phyloP scores from a whole-genome alignment of 495 filamentous ascomycete genomes.

The Lophiostoma macrostomum region DNA sequence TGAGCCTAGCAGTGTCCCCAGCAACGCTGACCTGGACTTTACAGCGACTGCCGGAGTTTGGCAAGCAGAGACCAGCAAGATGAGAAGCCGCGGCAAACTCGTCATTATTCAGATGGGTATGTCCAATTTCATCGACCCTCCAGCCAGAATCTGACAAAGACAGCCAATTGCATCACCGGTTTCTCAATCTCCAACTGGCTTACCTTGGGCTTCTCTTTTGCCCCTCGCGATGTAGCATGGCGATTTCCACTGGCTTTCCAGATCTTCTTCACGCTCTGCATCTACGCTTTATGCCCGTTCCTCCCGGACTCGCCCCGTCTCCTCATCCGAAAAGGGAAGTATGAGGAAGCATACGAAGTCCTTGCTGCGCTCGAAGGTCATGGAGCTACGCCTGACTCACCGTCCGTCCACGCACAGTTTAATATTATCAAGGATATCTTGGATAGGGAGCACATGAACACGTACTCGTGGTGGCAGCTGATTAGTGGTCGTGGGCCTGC shows the following conservation, averaged over 20 bases:
- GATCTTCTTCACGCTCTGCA: slow-evolving; percentile 30
- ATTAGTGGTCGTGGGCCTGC: slow-evolving; percentile 33
- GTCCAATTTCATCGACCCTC: background rate
- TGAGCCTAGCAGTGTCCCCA: too few species aligned
- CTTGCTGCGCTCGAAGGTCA: slow-evolving; percentile 35
- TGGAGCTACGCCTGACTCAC: slow-evolving; percentile 22
- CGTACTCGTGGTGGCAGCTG: slow-evolving; percentile 37
- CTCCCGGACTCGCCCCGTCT: slow-evolving; percentile 39
- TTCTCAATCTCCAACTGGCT: slow-evolving; percentile 34
- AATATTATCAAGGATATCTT: slow-evolving; percentile 40
- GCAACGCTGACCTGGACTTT: too few species aligned
- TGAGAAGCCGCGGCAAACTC: slow-evolving; percentile 30
- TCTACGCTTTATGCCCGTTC: slow-evolving; percentile 28
- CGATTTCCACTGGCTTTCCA: slow-evolving; percentile 36
- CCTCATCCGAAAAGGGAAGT: slow-evolving; percentile 37
- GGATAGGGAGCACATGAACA: slow-evolving; percentile 35
- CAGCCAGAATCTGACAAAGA: background rate
- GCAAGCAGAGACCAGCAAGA: slow-evolving; percentile 37
- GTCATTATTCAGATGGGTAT: slow-evolving; percentile 34
- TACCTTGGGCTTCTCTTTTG: slow-evolving; percentile 32
- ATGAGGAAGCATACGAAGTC: slow-evolving; percentile 39
- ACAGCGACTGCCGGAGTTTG: slow-evolving; percentile 33
- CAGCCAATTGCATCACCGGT: slow-evolving; percentile 31
- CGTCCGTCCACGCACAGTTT: slow-evolving; percentile 34
- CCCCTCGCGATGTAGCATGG: slow-evolving; percentile 27